These are phyloP conservation scores for Venturiaceae sp. DNA, from an alignment of 2,329 filamentous ascomycete species.

Conservation along the genomic window DNA sequence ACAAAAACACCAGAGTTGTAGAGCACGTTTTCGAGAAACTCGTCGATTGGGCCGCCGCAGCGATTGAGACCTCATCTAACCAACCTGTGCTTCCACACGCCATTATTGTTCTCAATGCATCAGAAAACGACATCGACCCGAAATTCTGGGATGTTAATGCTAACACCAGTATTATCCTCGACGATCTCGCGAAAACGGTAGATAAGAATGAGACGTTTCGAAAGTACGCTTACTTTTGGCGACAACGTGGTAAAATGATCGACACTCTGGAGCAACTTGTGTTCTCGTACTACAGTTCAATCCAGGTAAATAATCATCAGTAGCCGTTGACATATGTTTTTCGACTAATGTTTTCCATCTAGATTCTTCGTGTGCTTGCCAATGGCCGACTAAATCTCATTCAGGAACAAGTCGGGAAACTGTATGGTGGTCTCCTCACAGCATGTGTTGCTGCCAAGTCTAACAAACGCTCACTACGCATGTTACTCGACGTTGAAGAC, in stretches of 20 bases:
- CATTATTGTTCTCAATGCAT: conserved; percentile 43
- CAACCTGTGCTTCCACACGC: conserved; percentile 46
- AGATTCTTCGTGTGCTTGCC: conserved; percentile 36
- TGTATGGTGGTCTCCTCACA: conserved; percentile 32
- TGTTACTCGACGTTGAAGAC: conserved; percentile 33
- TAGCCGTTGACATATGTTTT: no score
- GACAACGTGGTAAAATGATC: conserved; percentile 29
- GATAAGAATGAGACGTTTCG: conserved; percentile 23
- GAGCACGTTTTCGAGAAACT: conserved; percentile 34
- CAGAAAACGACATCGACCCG: conserved; percentile 27
- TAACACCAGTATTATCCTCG: conserved; percentile 30
- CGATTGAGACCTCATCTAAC: conserved; percentile 44
- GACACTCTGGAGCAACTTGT: conserved; percentile 37
- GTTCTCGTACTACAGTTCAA: conserved; percentile 40
- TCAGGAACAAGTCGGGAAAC: conserved; percentile 36
- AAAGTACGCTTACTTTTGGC: conserved; percentile 34
- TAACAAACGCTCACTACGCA: conserved; percentile 34
- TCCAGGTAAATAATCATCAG: conserved; percentile 17
- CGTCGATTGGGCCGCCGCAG: conserved; percentile 39
- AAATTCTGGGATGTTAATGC: conserved; percentile 32
- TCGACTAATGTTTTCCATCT: no score
- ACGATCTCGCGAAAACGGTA: conserved; percentile 24
- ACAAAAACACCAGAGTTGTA: conserved; percentile 21
- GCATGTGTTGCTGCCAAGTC: conserved; percentile 31
- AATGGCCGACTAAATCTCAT: conserved; percentile 37